phyloP scores from a whole-genome alignment of 495 filamentous ascomycete genomes.

The Penicillium crystallinum region DNA sequence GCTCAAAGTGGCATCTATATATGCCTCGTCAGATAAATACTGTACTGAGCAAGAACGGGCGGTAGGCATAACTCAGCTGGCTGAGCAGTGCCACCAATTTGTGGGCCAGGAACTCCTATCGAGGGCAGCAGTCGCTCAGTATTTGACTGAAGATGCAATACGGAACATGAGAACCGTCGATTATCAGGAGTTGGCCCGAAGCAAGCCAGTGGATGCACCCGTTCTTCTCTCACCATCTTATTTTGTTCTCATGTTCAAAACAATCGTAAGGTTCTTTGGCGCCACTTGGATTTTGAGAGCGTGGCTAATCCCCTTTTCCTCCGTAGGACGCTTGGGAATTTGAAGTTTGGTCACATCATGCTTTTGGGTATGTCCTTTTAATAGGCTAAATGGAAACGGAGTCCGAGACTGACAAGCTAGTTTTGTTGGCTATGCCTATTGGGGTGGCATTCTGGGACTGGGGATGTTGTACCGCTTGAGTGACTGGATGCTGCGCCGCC shows the following conservation, averaged over 20 bases:
- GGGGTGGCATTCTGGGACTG: conserved; percentile 23
- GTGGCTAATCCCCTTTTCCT: no score
- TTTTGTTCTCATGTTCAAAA: conserved; percentile 29
- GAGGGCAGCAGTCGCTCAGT: conserved; percentile 26
- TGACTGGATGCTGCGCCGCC: not conserved
- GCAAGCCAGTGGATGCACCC: conserved; percentile 14
- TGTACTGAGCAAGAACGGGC: conserved; percentile 25
- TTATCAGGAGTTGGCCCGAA: conserved; percentile 23
- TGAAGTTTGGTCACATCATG: conserved; percentile 34
- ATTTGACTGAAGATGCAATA: conserved; percentile 36
- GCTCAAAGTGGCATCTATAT: conserved; percentile 34
- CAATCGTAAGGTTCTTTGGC: conserved; percentile 23
- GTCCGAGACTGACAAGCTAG: conserved; percentile 13
- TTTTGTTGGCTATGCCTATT: conserved; percentile 30
- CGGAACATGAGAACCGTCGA: conserved; percentile 27
- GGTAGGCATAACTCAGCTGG: conserved; percentile 24
- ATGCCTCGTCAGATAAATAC: conserved; percentile 32
- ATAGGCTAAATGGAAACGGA: not conserved
- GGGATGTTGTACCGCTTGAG: conserved; percentile 25
- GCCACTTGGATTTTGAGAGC: not conserved
- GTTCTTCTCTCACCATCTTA: conserved; percentile 29
- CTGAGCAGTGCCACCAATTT: conserved; percentile 22
- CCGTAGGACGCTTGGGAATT: no score
- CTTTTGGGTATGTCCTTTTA: conserved; percentile 28
- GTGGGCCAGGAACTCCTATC: conserved; percentile 27